Percentiles rank a stretch among this genome's conserved stretches.
Evolutionary conservation across 2,329 filamentous ascomycete species (phyloP).

Genomic region (Epichloe amarillans): DNA sequence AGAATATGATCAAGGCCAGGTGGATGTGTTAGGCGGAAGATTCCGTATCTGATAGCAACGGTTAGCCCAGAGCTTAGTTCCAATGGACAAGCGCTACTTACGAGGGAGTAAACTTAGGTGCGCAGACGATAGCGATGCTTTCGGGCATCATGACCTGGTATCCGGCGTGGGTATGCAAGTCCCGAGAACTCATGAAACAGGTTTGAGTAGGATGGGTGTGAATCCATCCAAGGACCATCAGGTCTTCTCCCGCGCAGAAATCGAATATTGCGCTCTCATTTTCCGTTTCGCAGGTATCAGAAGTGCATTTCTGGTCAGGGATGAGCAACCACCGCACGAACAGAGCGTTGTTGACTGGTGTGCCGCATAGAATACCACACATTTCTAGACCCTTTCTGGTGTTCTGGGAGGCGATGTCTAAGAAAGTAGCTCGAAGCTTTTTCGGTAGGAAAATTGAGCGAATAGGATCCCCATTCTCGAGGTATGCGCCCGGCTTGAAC

Average conservation of each 20-base stretch:
- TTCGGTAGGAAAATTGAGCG: constrained; percentile 79
- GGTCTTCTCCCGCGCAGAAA: constrained; percentile 71
- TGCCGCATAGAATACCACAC: constrained; percentile 87
- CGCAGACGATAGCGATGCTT: constrained; percentile 93
- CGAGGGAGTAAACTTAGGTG: constrained; percentile 66
- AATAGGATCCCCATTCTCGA: constrained; percentile 79
- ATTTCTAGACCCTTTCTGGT: constrained; percentile 78
- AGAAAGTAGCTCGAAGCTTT: constrained; percentile 59
- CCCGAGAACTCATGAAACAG: constrained; percentile 92
- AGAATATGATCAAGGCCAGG: constrained; percentile 80
- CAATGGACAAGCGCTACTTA: constrained; percentile 30
- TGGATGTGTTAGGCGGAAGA: constrained; percentile 87
- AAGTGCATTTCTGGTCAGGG: constrained; percentile 77
- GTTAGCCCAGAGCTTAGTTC: not conserved
- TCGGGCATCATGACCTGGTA: constrained; percentile 96
- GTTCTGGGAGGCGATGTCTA: constrained; percentile 61
- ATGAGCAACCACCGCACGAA: constrained; percentile 85
- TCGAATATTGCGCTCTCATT: constrained; percentile 79
- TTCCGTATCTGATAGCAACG: constrained; percentile 52
- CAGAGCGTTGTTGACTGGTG: constrained; percentile 79
- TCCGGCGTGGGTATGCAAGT: constrained; percentile 84
- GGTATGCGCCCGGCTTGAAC: constrained; percentile 61
- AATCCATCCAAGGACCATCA: constrained; percentile 90
- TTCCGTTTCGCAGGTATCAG: constrained; percentile 88
- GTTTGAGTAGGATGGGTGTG: constrained; percentile 95